phyloP scores from a whole-genome alignment of 768 basidiomycete species.

The Russula olivacea region DNA sequence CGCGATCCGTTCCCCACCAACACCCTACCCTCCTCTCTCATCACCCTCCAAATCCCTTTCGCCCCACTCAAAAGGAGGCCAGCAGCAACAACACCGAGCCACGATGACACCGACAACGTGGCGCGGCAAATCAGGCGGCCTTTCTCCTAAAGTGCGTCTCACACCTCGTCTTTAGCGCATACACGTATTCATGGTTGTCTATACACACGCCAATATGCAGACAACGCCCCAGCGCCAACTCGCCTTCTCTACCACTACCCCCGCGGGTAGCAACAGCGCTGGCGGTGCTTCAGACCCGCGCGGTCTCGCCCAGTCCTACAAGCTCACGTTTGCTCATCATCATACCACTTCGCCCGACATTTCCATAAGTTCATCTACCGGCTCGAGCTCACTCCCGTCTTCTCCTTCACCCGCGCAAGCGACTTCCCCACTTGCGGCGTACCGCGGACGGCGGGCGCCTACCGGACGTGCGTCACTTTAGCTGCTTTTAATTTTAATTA shows the following conservation, averaged over 20 bases:
- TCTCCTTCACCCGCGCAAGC: slow-evolving; percentile 19
- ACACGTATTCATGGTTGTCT: neutral
- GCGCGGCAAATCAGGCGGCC: slow-evolving; percentile 8
- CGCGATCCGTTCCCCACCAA: slow-evolving; percentile 20
- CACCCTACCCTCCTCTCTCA: slow-evolving; percentile 12
- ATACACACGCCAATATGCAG: neutral
- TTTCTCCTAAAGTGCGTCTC: slow-evolving; percentile 23
- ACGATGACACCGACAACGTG: slow-evolving; percentile 5
- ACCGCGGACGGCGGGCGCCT: slow-evolving; percentile 24
- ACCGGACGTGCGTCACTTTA: slow-evolving; percentile 22
- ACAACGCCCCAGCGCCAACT: slow-evolving; percentile 25
- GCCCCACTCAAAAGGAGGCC: neutral
- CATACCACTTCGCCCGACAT: slow-evolving; percentile 12
- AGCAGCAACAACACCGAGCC: neutral
- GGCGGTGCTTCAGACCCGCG: slow-evolving; percentile 22
- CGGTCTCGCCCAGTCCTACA: slow-evolving; percentile 23
- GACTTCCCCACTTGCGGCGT: slow-evolving; percentile 20
- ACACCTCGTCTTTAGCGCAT: neutral
- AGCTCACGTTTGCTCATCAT: slow-evolving; percentile 13
- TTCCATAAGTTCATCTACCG: slow-evolving; percentile 17
- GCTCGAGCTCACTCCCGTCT: slow-evolving; percentile 21
- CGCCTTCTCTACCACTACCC: slow-evolving; percentile 22
- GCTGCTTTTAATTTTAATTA: neutral
- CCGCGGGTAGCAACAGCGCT: neutral
- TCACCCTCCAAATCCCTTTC: slow-evolving; percentile 17